These are phyloP conservation scores for Fusarium cicatricum DNA, from an alignment of 2,329 filamentous ascomycete genomes.

Conservation along the genomic window DNA sequence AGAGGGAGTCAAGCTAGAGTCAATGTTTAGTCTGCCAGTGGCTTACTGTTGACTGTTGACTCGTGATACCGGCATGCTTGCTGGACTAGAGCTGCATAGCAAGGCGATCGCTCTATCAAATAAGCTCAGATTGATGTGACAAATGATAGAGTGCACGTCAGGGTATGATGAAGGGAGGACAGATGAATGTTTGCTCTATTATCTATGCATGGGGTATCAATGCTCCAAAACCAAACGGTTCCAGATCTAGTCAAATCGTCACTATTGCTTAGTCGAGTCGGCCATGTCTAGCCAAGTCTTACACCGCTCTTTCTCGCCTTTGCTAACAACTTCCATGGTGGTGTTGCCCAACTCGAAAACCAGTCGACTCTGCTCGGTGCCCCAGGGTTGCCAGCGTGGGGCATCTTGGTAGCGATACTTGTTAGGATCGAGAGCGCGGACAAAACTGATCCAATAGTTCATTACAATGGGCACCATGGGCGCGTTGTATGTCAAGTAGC, in stretches of 20 bases:
- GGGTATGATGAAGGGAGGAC: background rate
- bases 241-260: background rate
- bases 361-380: conserved; percentile 43
- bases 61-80: background rate
- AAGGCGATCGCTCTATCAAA: no score
- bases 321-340: conserved; percentile 50
- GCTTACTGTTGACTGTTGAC: background rate
- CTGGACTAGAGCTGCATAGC: background rate
- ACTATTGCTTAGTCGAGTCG: conserved; percentile 39
- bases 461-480: conserved; percentile 56
- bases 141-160: background rate
- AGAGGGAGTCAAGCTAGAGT: conserved; percentile 17
- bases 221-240: background rate
- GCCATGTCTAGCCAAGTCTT: conserved; percentile 52
- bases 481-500: conserved; percentile 56
- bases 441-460: conserved; percentile 61
- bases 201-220: conserved; percentile 30
- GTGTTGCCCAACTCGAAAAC: conserved; percentile 51
- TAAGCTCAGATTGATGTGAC: no score
- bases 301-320: conserved; percentile 50
- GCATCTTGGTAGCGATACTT: conserved; percentile 42
- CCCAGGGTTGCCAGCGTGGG: conserved; percentile 55
- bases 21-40: conserved; percentile 1
- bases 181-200: background rate
- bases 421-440: conserved; percentile 56